A percentile compares a stretch with the other conserved stretches of the same genome.
These are phyloP conservation scores for Mycena citricolor DNA, from an alignment of 1,284 basidiomycete genomes.

Conservation along the genomic window DNA sequence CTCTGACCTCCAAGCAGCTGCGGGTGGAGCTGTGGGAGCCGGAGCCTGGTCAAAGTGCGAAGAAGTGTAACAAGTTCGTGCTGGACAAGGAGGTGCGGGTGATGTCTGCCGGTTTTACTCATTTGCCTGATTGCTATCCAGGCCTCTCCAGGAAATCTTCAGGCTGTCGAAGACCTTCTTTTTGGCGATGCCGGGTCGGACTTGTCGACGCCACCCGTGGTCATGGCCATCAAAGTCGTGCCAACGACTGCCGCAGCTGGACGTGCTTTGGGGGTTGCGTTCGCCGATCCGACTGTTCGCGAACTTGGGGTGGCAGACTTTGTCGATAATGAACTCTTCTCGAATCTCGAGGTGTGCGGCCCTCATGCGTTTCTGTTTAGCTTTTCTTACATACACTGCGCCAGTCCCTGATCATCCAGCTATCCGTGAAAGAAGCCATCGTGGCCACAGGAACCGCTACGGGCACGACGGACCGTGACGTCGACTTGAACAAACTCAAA, in stretches of 20 bases:
- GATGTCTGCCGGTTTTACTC: not conserved
- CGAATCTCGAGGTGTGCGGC: slow-evolving; percentile 88
- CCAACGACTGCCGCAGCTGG: slow-evolving; percentile 53
- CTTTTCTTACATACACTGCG: not conserved
- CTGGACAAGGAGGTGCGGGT: slow-evolving; percentile 73
- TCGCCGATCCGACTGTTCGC: slow-evolving; percentile 74
- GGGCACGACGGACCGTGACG: slow-evolving; percentile 75
- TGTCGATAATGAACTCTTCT: slow-evolving; percentile 93
- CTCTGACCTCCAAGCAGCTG: slow-evolving; percentile 87
- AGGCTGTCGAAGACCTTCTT: slow-evolving; percentile 91
- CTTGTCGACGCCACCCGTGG: slow-evolving; percentile 83
- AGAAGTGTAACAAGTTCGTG: slow-evolving; percentile 71
- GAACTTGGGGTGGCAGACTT: slow-evolving; percentile 84
- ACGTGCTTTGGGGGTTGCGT: slow-evolving; percentile 70
- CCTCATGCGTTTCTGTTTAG: too few relatives aligned
- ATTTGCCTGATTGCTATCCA: slow-evolving; percentile 31
- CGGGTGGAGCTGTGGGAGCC: slow-evolving; percentile 91
- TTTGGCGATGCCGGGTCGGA: slow-evolving; percentile 80
- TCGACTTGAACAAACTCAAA: slow-evolving; percentile 84
- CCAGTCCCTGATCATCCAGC: slow-evolving; percentile 92
- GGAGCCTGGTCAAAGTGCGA: slow-evolving; percentile 71
- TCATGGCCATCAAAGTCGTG: slow-evolving; percentile 85
- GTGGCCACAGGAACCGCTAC: slow-evolving; percentile 67
- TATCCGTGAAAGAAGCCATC: slow-evolving; percentile 94
- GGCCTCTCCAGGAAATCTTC: slow-evolving; percentile 95